These are phyloP conservation scores for Ceratocystis variospora DNA, from an alignment of 2,329 filamentous ascomycete species.

Conservation along the genomic window DNA sequence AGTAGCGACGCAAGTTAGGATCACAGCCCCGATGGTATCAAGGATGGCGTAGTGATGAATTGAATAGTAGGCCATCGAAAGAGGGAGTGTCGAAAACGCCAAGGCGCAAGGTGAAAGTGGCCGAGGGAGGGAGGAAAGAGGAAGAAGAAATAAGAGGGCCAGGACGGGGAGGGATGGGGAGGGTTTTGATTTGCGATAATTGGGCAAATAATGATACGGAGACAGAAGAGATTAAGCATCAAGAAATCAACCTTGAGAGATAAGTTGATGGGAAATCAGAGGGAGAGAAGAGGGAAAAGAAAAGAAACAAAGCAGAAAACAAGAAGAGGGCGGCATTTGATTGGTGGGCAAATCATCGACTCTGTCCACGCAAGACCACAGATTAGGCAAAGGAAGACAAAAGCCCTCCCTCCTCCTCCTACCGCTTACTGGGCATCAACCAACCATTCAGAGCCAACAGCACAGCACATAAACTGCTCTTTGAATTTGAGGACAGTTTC, in stretches of 20 bases:
- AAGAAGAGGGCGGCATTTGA: neutral
- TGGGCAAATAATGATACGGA: neutral
- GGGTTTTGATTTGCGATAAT: neutral
- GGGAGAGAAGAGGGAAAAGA: neutral
- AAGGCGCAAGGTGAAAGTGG: neutral
- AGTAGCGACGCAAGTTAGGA: constrained; percentile 19
- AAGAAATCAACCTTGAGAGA: neutral
- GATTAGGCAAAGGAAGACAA: neutral
- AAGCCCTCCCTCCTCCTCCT: neutral
- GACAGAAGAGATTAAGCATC: neutral
- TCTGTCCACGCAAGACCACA: neutral
- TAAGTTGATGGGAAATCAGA: neutral
- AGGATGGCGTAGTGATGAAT: neutral
- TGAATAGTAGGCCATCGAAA: neutral
- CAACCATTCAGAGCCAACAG: too few relatives aligned
- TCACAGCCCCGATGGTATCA: neutral
- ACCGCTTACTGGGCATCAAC: neutral
- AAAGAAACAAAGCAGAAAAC: neutral
- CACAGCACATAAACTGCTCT: neutral
- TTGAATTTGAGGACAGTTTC: neutral
- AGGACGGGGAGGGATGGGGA: neutral
- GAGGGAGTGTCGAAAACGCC: neutral
- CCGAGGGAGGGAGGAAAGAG: neutral
- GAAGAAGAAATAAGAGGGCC: neutral
- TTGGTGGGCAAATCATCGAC: neutral